Conservation (phyloP, 805 yeast genomes). For the Yarrowia yakushimensis region DNA sequence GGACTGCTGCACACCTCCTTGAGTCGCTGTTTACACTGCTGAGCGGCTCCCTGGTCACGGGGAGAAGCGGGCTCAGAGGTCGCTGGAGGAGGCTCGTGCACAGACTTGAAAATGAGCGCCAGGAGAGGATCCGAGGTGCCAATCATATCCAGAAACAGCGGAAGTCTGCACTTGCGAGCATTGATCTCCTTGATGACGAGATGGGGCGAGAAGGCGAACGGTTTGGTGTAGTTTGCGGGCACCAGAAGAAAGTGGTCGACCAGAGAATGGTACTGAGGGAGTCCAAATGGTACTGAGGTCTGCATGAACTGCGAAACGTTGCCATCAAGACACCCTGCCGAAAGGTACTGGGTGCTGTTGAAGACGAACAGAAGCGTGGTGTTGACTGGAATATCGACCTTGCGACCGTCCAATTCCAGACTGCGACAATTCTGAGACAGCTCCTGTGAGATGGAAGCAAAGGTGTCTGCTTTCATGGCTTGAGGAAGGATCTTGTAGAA, state of each 20-base stretch:
- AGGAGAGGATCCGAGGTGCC: not conserved
- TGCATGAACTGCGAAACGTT: slow-evolving; percentile 26
- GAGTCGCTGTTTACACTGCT: not conserved
- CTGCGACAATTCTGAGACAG: not conserved
- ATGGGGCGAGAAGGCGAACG: slow-evolving; percentile 15
- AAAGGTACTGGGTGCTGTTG: slow-evolving; percentile 23
- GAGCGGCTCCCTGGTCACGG: not conserved
- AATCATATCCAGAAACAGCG: slow-evolving; percentile 9
- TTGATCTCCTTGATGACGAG: slow-evolving; percentile 20
- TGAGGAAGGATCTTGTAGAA: slow-evolving; percentile 12
- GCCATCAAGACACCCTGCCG: not conserved
- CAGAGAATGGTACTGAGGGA: slow-evolving; percentile 29
- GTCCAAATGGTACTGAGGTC: slow-evolving; percentile 29
- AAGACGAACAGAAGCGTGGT: slow-evolving; percentile 29
- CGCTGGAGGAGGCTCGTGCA: not conserved
- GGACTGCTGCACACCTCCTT: slow-evolving; percentile 9
- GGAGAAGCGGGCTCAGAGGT: not conserved
- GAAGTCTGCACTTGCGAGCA: not conserved
- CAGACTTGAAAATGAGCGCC: slow-evolving; percentile 11
- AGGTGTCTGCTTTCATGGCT: not conserved
- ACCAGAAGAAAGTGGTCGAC: slow-evolving; percentile 28
- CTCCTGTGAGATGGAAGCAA: not conserved
- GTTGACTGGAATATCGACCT: slow-evolving; percentile 28
- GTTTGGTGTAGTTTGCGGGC: slow-evolving; percentile 27
- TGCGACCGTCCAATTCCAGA: slow-evolving; percentile 8